Evolutionary conservation across 352 stramenopile genomes (phyloP).

Genomic region (Phytophthora cryptogea): DNA sequence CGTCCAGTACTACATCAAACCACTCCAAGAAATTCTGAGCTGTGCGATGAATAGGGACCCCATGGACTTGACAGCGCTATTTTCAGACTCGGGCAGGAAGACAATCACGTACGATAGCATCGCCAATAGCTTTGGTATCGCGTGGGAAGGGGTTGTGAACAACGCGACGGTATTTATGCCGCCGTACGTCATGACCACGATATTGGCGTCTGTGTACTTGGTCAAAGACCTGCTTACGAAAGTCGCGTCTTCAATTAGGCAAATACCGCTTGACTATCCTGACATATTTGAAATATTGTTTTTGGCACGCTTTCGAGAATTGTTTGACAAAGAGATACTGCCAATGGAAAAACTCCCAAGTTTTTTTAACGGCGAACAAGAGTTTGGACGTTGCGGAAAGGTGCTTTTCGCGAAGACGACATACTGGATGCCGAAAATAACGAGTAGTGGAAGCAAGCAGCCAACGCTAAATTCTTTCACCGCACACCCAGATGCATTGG

Average conservation of each 20-base stretch:
- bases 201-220: background rate
- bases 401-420: background rate
- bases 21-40: background rate
- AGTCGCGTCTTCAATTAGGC: background rate
- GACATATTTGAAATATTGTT: background rate
- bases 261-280: background rate
- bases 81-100: background rate
- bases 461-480: no score
- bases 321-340: background rate
- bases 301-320: background rate
- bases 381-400: background rate
- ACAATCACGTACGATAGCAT: background rate
- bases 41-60: background rate
- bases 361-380: background rate
- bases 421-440: background rate
- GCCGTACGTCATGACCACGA: background rate
- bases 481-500: no score
- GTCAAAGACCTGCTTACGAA: background rate
- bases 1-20: background rate
- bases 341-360: background rate
- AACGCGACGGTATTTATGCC: constrained; percentile 3
- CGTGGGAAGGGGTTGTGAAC: constrained; percentile 1
- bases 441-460: background rate
- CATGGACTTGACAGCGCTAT: background rate
- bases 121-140: constrained; percentile 1